Percentiles rank a stretch among this genome's conserved stretches.
Conservation (phyloP, 176 grass and related monocot genomes). For the Saccharum officinarum region DNA sequence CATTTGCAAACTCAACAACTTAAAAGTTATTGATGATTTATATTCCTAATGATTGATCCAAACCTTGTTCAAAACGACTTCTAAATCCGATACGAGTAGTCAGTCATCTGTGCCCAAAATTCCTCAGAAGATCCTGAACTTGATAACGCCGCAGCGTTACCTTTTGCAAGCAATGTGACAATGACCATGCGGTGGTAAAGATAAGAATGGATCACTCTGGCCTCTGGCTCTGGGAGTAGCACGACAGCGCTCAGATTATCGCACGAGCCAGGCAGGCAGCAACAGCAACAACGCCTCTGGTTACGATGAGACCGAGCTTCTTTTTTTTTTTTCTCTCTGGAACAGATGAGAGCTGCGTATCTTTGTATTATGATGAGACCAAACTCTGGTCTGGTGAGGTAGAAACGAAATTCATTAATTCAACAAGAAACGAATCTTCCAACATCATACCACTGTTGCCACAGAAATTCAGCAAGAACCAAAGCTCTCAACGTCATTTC, state of each 20-base stretch:
- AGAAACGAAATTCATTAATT: neutral
- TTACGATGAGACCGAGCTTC: neutral
- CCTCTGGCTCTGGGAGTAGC: neutral
- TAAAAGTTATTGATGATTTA: too few relatives aligned
- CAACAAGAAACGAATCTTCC: neutral
- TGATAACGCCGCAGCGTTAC: neutral
- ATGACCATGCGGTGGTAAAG: neutral
- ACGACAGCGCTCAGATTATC: neutral
- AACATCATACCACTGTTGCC: neutral
- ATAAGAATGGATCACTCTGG: neutral
- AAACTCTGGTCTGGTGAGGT: neutral
- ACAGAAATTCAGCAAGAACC: neutral
- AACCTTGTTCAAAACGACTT: too few relatives aligned
- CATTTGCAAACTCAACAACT: too few relatives aligned
- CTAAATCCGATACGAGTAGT: too few relatives aligned
- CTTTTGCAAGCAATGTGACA: neutral
- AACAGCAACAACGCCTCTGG: neutral
- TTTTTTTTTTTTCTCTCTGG: too few relatives aligned
- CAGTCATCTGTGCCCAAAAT: too few relatives aligned
- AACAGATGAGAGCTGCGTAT: neutral
- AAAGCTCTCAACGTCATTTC: neutral
- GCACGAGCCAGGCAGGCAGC: neutral
- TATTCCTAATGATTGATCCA: too few relatives aligned
- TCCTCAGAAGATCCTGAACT: neutral
- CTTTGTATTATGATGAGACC: neutral